These are phyloP conservation scores for Colletotrichum cereale DNA, from an alignment of 2,329 filamentous ascomycete genomes.

Conservation along the genomic window DNA sequence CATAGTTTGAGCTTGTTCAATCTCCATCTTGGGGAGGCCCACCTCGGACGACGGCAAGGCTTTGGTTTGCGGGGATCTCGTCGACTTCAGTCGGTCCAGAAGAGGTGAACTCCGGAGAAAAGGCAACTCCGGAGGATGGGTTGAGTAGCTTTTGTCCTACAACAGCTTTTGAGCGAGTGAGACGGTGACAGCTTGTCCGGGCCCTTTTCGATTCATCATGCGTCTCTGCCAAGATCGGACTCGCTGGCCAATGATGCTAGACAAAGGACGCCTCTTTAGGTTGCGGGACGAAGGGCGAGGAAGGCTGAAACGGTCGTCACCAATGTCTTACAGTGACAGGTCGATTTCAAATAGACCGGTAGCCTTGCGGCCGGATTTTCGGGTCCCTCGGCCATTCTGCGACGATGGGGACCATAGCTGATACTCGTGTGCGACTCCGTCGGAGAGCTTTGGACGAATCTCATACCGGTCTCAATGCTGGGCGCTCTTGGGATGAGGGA, in stretches of 20 bases:
- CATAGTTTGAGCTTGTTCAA: conserved; percentile 12
- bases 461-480: conserved; percentile 28
- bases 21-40: background rate
- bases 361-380: conserved; percentile 1
- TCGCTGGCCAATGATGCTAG: background rate
- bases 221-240: conserved; percentile 23
- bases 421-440: conserved; percentile 39
- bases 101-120: conserved; percentile 12
- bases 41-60: conserved; percentile 19
- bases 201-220: conserved; percentile 21
- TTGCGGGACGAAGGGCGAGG: background rate
- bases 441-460: conserved; percentile 30
- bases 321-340: background rate
- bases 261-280: background rate
- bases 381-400: conserved; percentile 28
- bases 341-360: background rate
- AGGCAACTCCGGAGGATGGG: background rate
- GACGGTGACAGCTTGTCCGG: conserved; percentile 32
- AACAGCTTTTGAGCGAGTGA: conserved; percentile 15
- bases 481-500: conserved; percentile 24
- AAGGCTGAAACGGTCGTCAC: conserved; percentile 1
- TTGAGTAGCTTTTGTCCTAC: conserved; percentile 14
- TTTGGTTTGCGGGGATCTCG: background rate
- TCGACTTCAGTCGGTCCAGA: conserved; percentile 14
- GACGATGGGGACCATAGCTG: conserved; percentile 34